Evolutionary conservation across 768 basidiomycete species (phyloP).

Genomic region (Lentinula sp.): DNA sequence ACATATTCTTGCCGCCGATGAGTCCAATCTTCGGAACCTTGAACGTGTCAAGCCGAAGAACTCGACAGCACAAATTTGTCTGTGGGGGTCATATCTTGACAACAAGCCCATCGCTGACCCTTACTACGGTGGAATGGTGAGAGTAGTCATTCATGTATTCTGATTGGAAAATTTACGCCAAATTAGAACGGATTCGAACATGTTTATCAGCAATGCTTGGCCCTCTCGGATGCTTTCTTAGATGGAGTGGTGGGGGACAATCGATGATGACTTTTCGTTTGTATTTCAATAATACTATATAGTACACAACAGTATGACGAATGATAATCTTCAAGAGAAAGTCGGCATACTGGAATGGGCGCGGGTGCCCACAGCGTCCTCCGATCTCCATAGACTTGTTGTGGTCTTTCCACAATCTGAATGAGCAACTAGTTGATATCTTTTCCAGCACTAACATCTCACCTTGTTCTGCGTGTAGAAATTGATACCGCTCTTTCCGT

Average conservation of each 20-base stretch:
- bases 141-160: constrained; percentile 10
- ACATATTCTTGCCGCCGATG: constrained; percentile 75
- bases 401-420: constrained; percentile 54
- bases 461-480: constrained; percentile 97
- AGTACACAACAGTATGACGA: not conserved
- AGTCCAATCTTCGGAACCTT: constrained; percentile 63
- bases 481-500: constrained; percentile 87
- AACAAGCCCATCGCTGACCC: constrained; percentile 74
- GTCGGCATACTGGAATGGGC: constrained; percentile 89
- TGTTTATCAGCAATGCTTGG: constrained; percentile 72
- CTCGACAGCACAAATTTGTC: constrained; percentile 55
- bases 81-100: constrained; percentile 82
- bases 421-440: not conserved
- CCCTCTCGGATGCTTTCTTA: constrained; percentile 73
- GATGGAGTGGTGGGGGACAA: constrained; percentile 47
- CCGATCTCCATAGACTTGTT: constrained; percentile 88
- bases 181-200: constrained; percentile 62
- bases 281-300: not conserved
- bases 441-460: not conserved
- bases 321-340: constrained; percentile 36
- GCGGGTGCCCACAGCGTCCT: constrained; percentile 72
- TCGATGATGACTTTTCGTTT: not conserved
- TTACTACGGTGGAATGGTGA: constrained; percentile 69
- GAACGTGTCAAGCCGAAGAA: constrained; percentile 41
- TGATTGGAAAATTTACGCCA: not conserved